A percentile compares a stretch with the other conserved stretches of the same genome.
These are phyloP conservation scores for Penicillium sclerotiorum DNA, from an alignment of 2,329 filamentous ascomycete genomes.

Conservation along the genomic window DNA sequence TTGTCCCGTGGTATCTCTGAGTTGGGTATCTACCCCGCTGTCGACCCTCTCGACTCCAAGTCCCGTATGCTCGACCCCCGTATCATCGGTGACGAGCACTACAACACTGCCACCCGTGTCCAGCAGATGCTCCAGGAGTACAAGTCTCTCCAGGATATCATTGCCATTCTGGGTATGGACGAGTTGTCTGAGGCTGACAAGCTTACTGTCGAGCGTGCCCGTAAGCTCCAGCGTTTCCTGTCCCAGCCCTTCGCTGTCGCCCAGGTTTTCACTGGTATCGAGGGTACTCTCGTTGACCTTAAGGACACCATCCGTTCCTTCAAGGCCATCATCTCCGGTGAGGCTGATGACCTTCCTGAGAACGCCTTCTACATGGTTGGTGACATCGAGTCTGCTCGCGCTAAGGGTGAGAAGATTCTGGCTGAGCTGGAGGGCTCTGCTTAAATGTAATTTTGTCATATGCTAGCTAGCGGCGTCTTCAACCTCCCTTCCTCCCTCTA, in stretches of 20 bases:
- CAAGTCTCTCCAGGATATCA: conserved; percentile 99
- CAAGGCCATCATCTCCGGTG: conserved; percentile 94
- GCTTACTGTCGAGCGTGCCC: conserved; percentile 99
- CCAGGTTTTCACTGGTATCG: conserved; percentile 74
- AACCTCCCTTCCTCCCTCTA: conserved; percentile 17
- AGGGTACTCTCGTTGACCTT: conserved; percentile 94
- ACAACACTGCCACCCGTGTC: conserved; percentile 88
- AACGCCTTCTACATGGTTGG: conserved; percentile 98
- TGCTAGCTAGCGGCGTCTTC: conserved; percentile 39
- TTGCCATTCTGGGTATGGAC: conserved; percentile 99
- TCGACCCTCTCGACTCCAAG: conserved; percentile 99
- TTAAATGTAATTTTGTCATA: conserved; percentile 49
- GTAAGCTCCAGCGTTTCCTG: conserved; percentile 99
- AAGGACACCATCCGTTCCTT: conserved; percentile 98
- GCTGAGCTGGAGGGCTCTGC: conserved; percentile 76
- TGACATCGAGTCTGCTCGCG: conserved; percentile 86
- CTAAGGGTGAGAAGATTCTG: conserved; percentile 99
- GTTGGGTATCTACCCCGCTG: conserved; percentile 99
- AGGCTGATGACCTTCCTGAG: conserved; percentile 95
- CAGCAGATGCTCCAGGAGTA: conserved; percentile 99
- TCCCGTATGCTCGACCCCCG: conserved; percentile 99
- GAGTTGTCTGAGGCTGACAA: conserved; percentile 99
- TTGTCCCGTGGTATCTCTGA: conserved; percentile 99
- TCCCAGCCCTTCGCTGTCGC: conserved; percentile 96
- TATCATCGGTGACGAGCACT: conserved; percentile 98